Evolutionary conservation across 1,284 basidiomycete species (phyloP).

Genomic region (Gymnopus androsaceus): DNA sequence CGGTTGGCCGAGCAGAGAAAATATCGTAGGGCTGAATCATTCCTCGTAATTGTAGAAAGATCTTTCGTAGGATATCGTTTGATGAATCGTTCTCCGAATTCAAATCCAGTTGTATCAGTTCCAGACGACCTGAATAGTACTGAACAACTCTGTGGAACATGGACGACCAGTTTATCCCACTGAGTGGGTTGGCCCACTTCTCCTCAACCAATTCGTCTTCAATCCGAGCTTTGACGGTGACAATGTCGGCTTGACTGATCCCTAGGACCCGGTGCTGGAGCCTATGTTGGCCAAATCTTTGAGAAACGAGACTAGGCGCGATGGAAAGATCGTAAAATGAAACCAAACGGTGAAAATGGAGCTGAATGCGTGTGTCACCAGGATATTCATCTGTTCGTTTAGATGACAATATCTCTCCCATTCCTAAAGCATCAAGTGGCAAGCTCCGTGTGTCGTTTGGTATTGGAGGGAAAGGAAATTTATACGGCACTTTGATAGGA

Average conservation of each 20-base stretch:
- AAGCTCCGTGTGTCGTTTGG: background rate
- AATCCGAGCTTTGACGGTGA: background rate
- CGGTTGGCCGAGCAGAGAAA: background rate
- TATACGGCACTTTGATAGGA: constrained; percentile 3
- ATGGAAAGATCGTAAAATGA: constrained; percentile 7
- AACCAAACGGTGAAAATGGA: constrained; percentile 3
- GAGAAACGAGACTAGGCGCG: background rate
- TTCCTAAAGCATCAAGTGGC: background rate
- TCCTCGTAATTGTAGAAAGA: background rate
- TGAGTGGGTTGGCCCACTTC: background rate
- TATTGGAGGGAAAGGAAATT: background rate
- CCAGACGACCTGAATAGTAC: constrained; percentile 1
- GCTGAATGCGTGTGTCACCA: constrained; percentile 7
- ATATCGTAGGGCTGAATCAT: constrained; percentile 6
- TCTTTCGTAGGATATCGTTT: background rate
- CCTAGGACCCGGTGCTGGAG: constrained; percentile 7
- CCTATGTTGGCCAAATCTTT: constrained; percentile 1
- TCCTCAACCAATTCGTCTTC: background rate
- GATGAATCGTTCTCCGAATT: background rate
- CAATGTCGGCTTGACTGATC: background rate
- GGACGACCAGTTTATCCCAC: background rate
- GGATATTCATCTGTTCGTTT: constrained; percentile 6
- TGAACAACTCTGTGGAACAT: background rate
- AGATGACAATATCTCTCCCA: constrained; percentile 2
- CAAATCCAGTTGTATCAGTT: background rate